These are phyloP conservation scores for Diaporthe citriasiana DNA, from an alignment of 2,329 filamentous ascomycete species.

Conservation along the genomic window DNA sequence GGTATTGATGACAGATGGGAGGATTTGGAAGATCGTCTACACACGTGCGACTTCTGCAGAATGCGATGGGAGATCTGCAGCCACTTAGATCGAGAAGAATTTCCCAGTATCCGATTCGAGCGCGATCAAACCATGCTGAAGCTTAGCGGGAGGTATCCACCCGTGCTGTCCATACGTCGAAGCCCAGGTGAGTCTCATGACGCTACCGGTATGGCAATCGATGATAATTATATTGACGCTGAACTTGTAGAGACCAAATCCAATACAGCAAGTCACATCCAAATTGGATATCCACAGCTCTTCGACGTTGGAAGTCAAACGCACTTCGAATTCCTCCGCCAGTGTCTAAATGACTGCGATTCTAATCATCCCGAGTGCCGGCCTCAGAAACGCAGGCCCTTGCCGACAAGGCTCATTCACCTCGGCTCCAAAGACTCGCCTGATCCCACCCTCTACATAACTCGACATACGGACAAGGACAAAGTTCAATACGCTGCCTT, in stretches of 20 bases:
- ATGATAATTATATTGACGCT: too few relatives aligned
- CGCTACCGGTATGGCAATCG: too few relatives aligned
- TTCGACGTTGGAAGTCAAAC: conserved; percentile 15
- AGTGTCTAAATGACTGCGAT: conserved; percentile 44
- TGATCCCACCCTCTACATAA: conserved; percentile 27
- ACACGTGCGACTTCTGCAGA: neutral
- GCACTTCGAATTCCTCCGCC: conserved; percentile 42
- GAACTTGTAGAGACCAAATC: neutral
- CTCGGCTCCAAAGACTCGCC: conserved; percentile 19
- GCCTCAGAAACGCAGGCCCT: neutral
- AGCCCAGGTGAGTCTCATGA: neutral
- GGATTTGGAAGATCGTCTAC: neutral
- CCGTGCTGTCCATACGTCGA: conserved; percentile 30
- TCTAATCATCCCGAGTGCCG: conserved; percentile 7
- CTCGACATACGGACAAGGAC: conserved; percentile 34
- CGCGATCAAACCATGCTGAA: conserved; percentile 15
- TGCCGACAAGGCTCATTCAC: conserved; percentile 46
- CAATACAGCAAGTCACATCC: neutral
- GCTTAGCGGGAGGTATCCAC: neutral
- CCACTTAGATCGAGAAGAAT: neutral
- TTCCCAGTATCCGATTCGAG: neutral
- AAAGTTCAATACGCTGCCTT: conserved; percentile 46
- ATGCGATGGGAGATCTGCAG: neutral
- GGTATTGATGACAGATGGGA: neutral
- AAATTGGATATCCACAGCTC: conserved; percentile 36